Evolutionary conservation across 1,284 basidiomycete species (phyloP).

Genomic region (Phenoliferia sp.): DNA sequence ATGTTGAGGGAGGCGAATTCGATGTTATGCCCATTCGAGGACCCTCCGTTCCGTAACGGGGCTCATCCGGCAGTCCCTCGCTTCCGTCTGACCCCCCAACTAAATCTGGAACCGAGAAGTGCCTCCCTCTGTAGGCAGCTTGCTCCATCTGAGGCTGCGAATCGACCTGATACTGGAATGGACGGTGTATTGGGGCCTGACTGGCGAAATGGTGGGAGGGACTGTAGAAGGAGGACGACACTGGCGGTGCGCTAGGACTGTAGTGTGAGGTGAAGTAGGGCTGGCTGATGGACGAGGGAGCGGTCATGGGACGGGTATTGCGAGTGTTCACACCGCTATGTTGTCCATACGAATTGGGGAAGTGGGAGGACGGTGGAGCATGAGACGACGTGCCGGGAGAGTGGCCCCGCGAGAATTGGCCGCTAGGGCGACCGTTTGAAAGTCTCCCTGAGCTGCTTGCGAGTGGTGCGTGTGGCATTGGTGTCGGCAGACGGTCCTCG

Average conservation of each 20-base stretch:
- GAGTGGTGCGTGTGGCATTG: not conserved
- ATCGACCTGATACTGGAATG: slow-evolving; percentile 22
- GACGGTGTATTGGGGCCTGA: not conserved
- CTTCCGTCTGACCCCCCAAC: not conserved
- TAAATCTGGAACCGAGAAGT: slow-evolving; percentile 14
- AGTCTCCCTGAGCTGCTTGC: not conserved
- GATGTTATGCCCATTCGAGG: not conserved
- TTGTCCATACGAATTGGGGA: slow-evolving; percentile 9
- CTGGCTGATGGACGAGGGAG: slow-evolving; percentile 15
- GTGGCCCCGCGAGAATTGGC: not conserved
- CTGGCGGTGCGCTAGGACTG: not conserved
- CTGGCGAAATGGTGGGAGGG: not conserved
- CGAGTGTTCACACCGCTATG: slow-evolving; percentile 26
- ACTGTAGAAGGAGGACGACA: not conserved
- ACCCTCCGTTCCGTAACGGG: not conserved
- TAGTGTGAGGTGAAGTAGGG: slow-evolving; percentile 5
- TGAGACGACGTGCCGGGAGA: not conserved
- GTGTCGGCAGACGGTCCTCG: not conserved
- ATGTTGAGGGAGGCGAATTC: slow-evolving; percentile 3
- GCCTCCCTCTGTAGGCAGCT: not conserved
- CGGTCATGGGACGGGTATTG: slow-evolving; percentile 33
- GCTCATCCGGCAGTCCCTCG: not conserved
- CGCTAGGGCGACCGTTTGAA: not conserved
- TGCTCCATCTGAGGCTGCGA: not conserved
- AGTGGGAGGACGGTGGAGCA: not conserved